These are phyloP conservation scores for Bromus sterilis DNA, from an alignment of 176 grass and related monocot genomes.

Conservation along the genomic window DNA sequence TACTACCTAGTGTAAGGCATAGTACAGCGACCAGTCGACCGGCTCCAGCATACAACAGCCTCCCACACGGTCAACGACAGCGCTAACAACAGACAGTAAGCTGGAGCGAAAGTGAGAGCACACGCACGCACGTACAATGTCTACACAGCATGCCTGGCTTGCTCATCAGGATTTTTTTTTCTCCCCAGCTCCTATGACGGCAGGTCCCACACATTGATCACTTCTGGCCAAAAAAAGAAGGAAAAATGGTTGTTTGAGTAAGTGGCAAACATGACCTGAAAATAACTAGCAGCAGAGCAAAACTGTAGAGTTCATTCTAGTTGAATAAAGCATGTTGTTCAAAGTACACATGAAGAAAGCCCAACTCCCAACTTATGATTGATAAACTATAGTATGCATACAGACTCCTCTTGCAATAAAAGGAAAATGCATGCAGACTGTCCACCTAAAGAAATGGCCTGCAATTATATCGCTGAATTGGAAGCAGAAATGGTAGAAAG, in stretches of 20 bases:
- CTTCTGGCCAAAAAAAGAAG: slow-evolving; percentile 10
- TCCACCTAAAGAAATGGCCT: neutral
- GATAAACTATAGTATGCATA: too few relatives aligned
- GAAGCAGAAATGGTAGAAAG: neutral
- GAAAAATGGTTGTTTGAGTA: neutral
- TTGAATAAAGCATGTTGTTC: neutral
- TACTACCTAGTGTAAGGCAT: neutral
- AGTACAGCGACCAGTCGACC: neutral
- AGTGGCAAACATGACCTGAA: neutral
- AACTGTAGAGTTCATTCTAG: neutral
- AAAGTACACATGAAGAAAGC: neutral
- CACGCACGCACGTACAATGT: neutral
- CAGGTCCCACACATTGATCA: slow-evolving; percentile 21
- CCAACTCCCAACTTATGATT: neutral
- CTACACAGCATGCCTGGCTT: neutral
- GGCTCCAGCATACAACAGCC: too few relatives aligned
- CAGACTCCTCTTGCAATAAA: too few relatives aligned
- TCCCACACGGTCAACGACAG: too few relatives aligned
- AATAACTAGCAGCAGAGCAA: neutral
- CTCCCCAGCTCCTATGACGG: slow-evolving; percentile 13
- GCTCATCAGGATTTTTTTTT: neutral
- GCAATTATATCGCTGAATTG: neutral
- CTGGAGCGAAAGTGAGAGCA: neutral
- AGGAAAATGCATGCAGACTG: too few relatives aligned
- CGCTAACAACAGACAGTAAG: neutral